Conservation (phyloP, 495 filamentous ascomycete genomes). For the Hyaloscypha hepaticicola region DNA sequence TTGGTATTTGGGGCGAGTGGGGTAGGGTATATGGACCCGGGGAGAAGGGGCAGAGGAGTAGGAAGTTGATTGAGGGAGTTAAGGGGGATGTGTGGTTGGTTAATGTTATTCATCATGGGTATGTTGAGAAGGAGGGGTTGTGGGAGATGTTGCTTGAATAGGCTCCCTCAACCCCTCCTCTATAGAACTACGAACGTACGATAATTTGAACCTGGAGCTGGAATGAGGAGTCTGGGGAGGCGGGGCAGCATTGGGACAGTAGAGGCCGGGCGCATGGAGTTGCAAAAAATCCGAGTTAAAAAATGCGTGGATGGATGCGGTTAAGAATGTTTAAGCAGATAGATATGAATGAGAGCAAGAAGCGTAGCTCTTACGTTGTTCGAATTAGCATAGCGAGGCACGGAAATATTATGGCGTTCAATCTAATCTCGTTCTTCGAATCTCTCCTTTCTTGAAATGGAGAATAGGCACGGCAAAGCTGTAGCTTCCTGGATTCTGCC, state of each 20-base stretch:
- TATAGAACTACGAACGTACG: too few relatives aligned
- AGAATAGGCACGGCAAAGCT: too few relatives aligned
- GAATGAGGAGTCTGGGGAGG: too few relatives aligned
- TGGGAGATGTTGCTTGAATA: conserved; percentile 54
- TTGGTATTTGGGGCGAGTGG: conserved; percentile 94
- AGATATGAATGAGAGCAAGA: too few relatives aligned
- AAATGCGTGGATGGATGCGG: too few relatives aligned
- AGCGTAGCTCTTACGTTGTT: background rate
- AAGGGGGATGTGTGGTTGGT: conserved; percentile 78
- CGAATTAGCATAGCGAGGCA: background rate
- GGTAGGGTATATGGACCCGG: conserved; percentile 63
- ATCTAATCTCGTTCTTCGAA: background rate
- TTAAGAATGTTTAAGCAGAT: too few relatives aligned
- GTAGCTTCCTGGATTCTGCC: too few relatives aligned
- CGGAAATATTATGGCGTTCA: background rate
- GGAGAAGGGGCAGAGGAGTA: conserved; percentile 38
- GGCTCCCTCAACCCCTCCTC: background rate
- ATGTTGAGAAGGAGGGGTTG: conserved; percentile 61
- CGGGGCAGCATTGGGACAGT: too few relatives aligned
- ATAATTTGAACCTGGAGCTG: too few relatives aligned
- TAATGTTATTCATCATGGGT: conserved; percentile 87
- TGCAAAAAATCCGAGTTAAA: too few relatives aligned
- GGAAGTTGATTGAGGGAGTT: conserved; percentile 64
- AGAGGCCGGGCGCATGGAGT: too few relatives aligned
- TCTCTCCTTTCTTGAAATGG: too few relatives aligned